Evolutionary conservation across 139 green algal genomes (phyloP), one percentile per base, ranked within the genome.

Genomic region (Microglena sp.): DNA sequence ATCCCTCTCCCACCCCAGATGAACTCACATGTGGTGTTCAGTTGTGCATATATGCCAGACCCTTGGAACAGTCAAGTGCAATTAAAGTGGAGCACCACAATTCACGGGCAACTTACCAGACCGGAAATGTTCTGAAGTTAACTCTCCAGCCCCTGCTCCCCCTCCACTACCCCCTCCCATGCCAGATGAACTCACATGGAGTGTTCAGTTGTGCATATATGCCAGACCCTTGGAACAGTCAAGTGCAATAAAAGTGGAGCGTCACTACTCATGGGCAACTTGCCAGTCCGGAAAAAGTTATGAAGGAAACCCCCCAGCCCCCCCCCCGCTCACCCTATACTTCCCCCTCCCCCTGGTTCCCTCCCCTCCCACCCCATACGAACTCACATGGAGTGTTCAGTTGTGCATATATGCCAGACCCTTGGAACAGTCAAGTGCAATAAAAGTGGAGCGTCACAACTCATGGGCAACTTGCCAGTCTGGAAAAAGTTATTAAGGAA

Each of bases 371-470:
- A 64, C 5, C 8, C 33, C 31, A 11, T n/a, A n/a, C n/a, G n/a
- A 6, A 8, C 75, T 3, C 64, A 79, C 72, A 70, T 74, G 63
- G 40, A 71, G 76, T 44, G 67, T 71, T 56, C 84, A 77, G 65
- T 87, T 89, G 75, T 96, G 90, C 69, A 96, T 73, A 83, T 95
- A 96, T 0, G 86, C 83, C 76, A 96, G 85, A 5, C 89, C 90
- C 1, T 82, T 74, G 1, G 90, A 89, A 18, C 82, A 84, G 72
- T 95, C 90, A 62, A 96, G 62, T 5, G 89, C 87, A 46, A 96
- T 74, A 75, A 94, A 86, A 57, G 92, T 58, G 2, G 78, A 56
- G 0, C 88, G 71, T 70, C 72, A 70, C 62, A 80, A 68, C 8
- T 30, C n/a, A n/a, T 62, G 72, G n/a, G n/a, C n/a, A n/a, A n/a